Base-by-base conservation (phyloP, 371 early-diverging fungal genomes). In the Apophysomyces sp. region DNA sequence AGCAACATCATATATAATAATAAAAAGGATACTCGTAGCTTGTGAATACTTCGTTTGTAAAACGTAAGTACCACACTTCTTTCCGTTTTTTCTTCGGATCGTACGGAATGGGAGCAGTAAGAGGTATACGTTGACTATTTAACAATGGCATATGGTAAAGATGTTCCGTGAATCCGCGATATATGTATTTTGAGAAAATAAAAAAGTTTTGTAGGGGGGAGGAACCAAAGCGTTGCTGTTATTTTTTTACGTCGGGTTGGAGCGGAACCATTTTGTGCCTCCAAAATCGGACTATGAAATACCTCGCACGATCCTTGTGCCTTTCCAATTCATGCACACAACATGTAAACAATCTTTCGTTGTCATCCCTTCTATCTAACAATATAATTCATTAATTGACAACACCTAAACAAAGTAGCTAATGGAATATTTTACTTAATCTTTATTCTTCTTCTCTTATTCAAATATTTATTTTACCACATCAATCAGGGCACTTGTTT, bases 11-110 rank as follows among this genome's bases (percentile, higher is more conserved):
- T 21, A 24, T 9, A 26, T 4, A 53, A 31, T 16, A 52, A 56
- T 52, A 60, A 68, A 66, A 71, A 67, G 72, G 80, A 78, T 86
- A 92, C 94, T 92, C 91, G 76, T 96, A 96, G 63, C 75, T 86
- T 28, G 84, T 77, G 60, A 95, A 94, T 53, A 91, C 81, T 78
- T 96, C 96, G 56, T 91, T 91, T 1, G 95, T 94, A 70, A 82
- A 90, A n/a, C 86, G 77, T 67, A 95, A 83, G 74, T 89, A 82
- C 84, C 85, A 95, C 11, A 93, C 93, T 68, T 77, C 76, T 56
- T 77, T 76, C 36, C 74, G 67, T 58, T 73, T 69, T 28, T 69
- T 62, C 59, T 76, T 77, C 36, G 70, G 52, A 58, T 80, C 78
- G 59, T 66, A 76, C 16, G 72, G 67, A 44, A 73, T 67, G 29